Evolutionary conservation across 108 stramenopile genomes (phyloP), one percentile per base, ranked within the genome.

Genomic region (Phaeodactylum tricornutum): DNA sequence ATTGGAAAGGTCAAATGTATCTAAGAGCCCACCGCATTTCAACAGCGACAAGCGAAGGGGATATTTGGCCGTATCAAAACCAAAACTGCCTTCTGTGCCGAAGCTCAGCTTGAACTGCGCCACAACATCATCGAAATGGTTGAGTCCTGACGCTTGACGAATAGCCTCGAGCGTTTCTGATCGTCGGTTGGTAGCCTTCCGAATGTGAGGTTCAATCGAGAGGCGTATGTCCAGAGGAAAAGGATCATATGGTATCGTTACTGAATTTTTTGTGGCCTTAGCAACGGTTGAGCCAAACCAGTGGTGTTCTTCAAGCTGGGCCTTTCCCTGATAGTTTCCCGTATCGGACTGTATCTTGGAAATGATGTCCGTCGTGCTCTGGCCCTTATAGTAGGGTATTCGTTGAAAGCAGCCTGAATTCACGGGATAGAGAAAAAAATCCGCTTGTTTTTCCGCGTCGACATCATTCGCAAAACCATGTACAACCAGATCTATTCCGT

Each of bases 401-500:
- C 65, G 49, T 53, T 66, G 69, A 36, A 84, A 84, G 38, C 70
- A 61, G 4, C 69, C 72, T 7, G 44, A 50, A 17, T 55, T 29
- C 23, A 75, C 60, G 8, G 77, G 65, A 4, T 48, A 32, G 22
- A 46, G 51, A 49, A 84, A 84, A 50, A 84, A 84, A 30, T 74
- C 72, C 2, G 29, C 21, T 53, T 84, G 82, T 40, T 47, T 53
- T 28, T 77, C 58, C 17, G 47, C 62, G 54, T 84, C 82, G 3
- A 34, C 61, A 31, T 66, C 55, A 53, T 71, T 61, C 9, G 71
- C 75, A 61, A 84, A 84, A 0, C 82, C 82, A 48, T 84, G 82
- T 11, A 84, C 82, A 2, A 84, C 82, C 36, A 84, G 54, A 62
- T 84, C 77, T 38, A 84, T 84, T 11, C 47, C 59, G 33, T 60